Evolutionary conservation across 352 stramenopile genomes (phyloP).

Genomic region (Phytophthora constricta): DNA sequence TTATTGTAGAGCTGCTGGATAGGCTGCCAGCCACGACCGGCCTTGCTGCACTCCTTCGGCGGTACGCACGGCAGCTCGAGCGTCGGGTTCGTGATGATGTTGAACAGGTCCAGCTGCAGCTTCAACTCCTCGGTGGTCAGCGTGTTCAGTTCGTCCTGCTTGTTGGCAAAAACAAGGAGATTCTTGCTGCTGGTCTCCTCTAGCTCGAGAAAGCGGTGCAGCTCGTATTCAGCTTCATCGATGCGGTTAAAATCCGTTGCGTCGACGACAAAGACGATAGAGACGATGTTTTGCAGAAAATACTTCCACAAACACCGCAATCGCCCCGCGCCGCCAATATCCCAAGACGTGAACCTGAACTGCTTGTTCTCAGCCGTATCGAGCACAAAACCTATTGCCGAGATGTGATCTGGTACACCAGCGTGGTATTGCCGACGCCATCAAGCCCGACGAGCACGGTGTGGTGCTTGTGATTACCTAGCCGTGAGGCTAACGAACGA

Average conservation of each 20-base stretch:
- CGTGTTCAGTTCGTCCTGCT: constrained; percentile 25
- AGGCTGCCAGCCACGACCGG: constrained; percentile 36
- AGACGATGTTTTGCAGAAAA: constrained; percentile 55
- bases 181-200: constrained; percentile 26
- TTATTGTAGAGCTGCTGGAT: too few species aligned
- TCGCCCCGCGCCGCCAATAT: constrained; percentile 49
- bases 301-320: constrained; percentile 51
- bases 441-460: constrained; percentile 89
- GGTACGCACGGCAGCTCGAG: constrained; percentile 16
- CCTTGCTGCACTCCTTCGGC: constrained; percentile 29
- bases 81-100: constrained; percentile 18
- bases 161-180: constrained; percentile 37
- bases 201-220: constrained; percentile 31
- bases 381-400: constrained; percentile 80
- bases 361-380: constrained; percentile 58
- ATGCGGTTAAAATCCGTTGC: constrained; percentile 48
- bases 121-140: constrained; percentile 16
- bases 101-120: constrained; percentile 11
- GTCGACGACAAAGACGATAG: constrained; percentile 78
- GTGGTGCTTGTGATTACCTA: constrained; percentile 12
- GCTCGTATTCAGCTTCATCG: constrained; percentile 22
- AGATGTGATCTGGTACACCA: constrained; percentile 83
- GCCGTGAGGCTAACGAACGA: not conserved
- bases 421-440: constrained; percentile 95
- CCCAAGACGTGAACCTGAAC: constrained; percentile 70